These are phyloP conservation scores for Saccharomyces hybrid DNA, from an alignment of 1,139 yeast species.

Conservation along the genomic window DNA sequence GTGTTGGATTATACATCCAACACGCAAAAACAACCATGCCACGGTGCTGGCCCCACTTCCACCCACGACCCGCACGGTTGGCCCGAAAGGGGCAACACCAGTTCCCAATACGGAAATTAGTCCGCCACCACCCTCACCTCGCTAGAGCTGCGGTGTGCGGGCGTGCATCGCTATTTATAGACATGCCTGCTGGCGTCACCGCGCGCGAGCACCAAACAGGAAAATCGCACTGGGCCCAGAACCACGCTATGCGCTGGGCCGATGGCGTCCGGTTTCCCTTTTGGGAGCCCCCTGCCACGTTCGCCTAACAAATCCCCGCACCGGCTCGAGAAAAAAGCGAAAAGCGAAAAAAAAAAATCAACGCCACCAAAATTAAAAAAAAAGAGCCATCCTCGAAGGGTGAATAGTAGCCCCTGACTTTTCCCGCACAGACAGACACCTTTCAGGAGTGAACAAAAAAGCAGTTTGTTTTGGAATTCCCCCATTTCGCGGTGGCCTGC, in stretches of 20 bases:
- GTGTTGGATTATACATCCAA: neutral
- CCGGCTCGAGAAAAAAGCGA: slow-evolving; percentile 39
- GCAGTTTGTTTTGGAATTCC: neutral
- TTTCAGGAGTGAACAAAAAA: slow-evolving; percentile 82
- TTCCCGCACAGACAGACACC: slow-evolving; percentile 97
- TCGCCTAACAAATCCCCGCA: neutral
- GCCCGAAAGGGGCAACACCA: neutral
- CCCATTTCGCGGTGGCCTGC: neutral
- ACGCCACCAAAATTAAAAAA: neutral
- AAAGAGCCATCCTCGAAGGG: slow-evolving; percentile 52
- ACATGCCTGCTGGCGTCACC: neutral
- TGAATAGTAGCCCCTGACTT: slow-evolving; percentile 91
- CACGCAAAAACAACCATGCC: neutral
- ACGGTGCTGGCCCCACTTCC: neutral
- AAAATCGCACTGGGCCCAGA: neutral
- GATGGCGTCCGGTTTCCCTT: neutral
- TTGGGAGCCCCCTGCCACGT: neutral
- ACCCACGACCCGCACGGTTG: neutral
- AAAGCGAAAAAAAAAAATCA: slow-evolving; percentile 33
- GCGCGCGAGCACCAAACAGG: neutral
- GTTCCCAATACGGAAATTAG: neutral
- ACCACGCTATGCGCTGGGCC: neutral
- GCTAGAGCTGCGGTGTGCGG: neutral
- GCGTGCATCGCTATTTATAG: neutral
- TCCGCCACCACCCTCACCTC: neutral